Base-by-base conservation (phyloP, 495 filamentous ascomycete species). In the Lophiostoma macrostomum region DNA sequence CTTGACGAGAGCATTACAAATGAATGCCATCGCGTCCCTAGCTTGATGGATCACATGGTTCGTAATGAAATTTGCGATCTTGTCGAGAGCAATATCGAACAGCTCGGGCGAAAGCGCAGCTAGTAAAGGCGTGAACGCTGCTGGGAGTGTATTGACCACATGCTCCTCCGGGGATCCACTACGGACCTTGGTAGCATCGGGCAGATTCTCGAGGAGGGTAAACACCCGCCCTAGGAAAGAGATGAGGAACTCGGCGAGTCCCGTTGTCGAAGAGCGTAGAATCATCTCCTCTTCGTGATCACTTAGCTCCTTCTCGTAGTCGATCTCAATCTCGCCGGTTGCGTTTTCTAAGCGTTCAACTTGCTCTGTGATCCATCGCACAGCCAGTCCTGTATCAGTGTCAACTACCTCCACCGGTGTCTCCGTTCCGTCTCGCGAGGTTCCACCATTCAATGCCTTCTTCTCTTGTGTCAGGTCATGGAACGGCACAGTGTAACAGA, bases 11-110 rank as follows among this genome's bases (percentile, higher is more conserved):
- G 86, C 85, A 66, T 95, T 97, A 77, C 90, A 95, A 34, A 96
- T 96, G 75, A 95, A 99, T 1, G 93, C 93, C 88, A 97, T 96
- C 14, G 94, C 93, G 75, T 99, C 93, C 54, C 93, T 77, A 31
- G 93, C 91, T 69, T 97, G 93, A 61, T 99, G 91, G 19, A 97
- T 91, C 31, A 97, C 94, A 74, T 99, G 94, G 56, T 87, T 87
- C 18, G 84, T 83, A n/a, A 96, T 86, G 64, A 97, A 97, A 47
- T 89, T 79, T 2, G 88, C 86, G 45, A 99, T 83, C 71, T 97
- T 96, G 40, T 91, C 82, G 45, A 97, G 70, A 5, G 90, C 89
- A 61, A 90, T 83, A 64, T 96, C 91, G 61, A 90, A 99, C 19
- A 95, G 81, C 59, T 95, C 90, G 0, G 90, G 90, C 0, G 90